These are phyloP conservation scores for Claviceps pusilla DNA, from an alignment of 2,329 filamentous ascomycete species.

Conservation along the genomic window DNA sequence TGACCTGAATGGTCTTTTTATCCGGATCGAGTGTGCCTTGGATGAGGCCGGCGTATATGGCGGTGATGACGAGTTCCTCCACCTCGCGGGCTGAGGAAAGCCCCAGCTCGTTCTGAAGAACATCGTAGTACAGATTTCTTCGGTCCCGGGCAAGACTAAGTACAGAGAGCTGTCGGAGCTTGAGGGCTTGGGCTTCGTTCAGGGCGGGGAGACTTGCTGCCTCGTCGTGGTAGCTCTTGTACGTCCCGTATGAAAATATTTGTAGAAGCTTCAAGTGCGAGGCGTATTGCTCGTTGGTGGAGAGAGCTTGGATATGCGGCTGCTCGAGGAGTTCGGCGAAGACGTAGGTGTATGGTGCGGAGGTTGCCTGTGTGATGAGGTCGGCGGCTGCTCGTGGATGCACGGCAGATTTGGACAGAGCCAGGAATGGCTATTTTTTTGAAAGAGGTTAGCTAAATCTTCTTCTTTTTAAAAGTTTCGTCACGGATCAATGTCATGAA, in stretches of 20 bases:
- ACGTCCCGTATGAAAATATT: conserved; percentile 88
- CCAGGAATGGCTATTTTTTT: conserved; percentile 60
- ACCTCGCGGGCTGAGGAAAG: conserved; percentile 55
- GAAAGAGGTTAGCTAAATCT: conserved; percentile 7
- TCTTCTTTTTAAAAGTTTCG: background rate
- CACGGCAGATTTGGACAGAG: conserved; percentile 71
- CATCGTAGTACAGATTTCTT: conserved; percentile 55
- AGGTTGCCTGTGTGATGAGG: conserved; percentile 74
- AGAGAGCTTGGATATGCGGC: conserved; percentile 62
- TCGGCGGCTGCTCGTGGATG: conserved; percentile 75
- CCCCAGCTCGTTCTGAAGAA: conserved; percentile 51
- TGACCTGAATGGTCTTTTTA: conserved; percentile 58
- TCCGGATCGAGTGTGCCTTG: conserved; percentile 71
- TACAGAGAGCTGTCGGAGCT: conserved; percentile 82
- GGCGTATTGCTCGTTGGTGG: conserved; percentile 42
- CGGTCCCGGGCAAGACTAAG: conserved; percentile 61
- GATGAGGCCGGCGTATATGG: conserved; percentile 75
- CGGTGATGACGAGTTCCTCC: conserved; percentile 72
- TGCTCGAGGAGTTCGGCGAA: conserved; percentile 85
- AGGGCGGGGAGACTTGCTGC: conserved; percentile 51
- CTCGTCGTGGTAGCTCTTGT: conserved; percentile 47
- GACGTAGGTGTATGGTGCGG: conserved; percentile 77
- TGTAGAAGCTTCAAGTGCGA: conserved; percentile 57
- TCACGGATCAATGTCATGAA: background rate
- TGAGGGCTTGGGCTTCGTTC: conserved; percentile 56